phyloP scores from a whole-genome alignment of 306 rosid species.

The Quillaja saponaria region DNA sequence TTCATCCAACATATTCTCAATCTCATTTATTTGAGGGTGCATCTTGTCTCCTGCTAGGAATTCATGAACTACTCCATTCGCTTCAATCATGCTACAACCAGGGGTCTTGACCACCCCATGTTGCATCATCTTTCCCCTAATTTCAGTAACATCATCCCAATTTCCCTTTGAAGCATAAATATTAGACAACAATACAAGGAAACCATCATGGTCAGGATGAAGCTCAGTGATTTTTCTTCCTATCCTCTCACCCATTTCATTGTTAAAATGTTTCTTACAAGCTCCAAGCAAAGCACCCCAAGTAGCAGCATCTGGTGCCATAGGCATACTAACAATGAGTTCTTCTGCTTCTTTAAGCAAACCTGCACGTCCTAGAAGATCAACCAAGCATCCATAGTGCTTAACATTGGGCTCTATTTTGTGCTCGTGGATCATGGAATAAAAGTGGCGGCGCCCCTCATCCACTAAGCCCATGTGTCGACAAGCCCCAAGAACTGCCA shows the following conservation, averaged over 20 bases:
- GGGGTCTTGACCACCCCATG: constrained; percentile 46
- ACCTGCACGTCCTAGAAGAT: constrained; percentile 56
- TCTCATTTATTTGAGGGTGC: constrained; percentile 43
- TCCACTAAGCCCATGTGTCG: constrained; percentile 54
- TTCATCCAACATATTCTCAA: constrained; percentile 44
- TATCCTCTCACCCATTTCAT: constrained; percentile 42
- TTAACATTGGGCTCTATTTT: constrained; percentile 45
- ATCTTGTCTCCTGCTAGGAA: constrained; percentile 49
- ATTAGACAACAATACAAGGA: constrained; percentile 44
- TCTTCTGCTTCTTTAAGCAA: constrained; percentile 51
- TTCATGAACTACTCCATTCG: constrained; percentile 42
- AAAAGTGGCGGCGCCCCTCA: constrained; percentile 49
- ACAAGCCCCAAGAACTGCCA: constrained; percentile 55
- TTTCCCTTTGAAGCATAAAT: constrained; percentile 52
- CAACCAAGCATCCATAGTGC: constrained; percentile 57
- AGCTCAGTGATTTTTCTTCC: constrained; percentile 52
- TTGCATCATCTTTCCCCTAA: constrained; percentile 42
- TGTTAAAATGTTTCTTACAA: constrained; percentile 45
- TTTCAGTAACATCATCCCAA: constrained; percentile 44
- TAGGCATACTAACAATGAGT: constrained; percentile 44
- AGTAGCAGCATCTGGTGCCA: constrained; percentile 47
- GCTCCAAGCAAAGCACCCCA: constrained; percentile 62
- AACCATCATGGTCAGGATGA: constrained; percentile 53
- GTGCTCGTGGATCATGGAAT: constrained; percentile 45
- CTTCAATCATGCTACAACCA: constrained; percentile 51